These are phyloP conservation scores for Rhizopogon sp. DNA, from an alignment of 768 basidiomycete genomes.

Conservation along the genomic window DNA sequence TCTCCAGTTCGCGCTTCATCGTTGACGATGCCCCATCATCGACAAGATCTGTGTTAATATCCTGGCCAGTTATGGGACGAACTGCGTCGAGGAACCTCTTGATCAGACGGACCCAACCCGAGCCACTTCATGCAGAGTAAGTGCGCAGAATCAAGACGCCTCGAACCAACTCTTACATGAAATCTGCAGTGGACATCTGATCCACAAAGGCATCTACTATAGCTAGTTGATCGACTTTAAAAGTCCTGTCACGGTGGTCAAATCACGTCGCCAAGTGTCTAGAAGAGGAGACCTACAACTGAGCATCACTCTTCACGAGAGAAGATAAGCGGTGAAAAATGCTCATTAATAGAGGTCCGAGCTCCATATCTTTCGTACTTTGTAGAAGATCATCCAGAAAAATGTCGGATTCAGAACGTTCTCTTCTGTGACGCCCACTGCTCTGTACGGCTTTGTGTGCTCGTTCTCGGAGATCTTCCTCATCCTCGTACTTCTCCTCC, in stretches of 20 bases:
- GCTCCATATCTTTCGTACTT: slow-evolving; percentile 43
- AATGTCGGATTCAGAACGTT: slow-evolving; percentile 44
- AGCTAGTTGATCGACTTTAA: slow-evolving; percentile 55
- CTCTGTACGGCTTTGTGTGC: slow-evolving; percentile 33
- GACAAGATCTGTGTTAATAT: slow-evolving; percentile 41
- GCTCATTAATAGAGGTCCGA: slow-evolving; percentile 39
- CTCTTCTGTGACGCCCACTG: slow-evolving; percentile 14
- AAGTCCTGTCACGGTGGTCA: slow-evolving; percentile 37
- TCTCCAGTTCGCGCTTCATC: slow-evolving; percentile 58
- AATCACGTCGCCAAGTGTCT: background rate
- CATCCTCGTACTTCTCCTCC: slow-evolving; percentile 89
- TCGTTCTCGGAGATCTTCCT: slow-evolving; percentile 75
- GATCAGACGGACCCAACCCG: background rate
- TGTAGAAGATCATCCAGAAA: slow-evolving; percentile 57
- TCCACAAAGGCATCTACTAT: slow-evolving; percentile 61
- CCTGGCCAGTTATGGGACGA: slow-evolving; percentile 59
- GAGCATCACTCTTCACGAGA: slow-evolving; percentile 55
- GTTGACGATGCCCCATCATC: slow-evolving; percentile 34
- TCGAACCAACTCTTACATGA: background rate
- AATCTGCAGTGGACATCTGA: background rate
- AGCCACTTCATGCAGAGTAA: background rate
- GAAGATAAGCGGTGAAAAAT: slow-evolving; percentile 52
- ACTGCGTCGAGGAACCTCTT: slow-evolving; percentile 48
- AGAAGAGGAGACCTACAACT: slow-evolving; percentile 42
- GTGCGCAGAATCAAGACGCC: background rate